Base-by-base conservation (phyloP, 345 rosid genomes). In the Eucalyptus curtisii region DNA sequence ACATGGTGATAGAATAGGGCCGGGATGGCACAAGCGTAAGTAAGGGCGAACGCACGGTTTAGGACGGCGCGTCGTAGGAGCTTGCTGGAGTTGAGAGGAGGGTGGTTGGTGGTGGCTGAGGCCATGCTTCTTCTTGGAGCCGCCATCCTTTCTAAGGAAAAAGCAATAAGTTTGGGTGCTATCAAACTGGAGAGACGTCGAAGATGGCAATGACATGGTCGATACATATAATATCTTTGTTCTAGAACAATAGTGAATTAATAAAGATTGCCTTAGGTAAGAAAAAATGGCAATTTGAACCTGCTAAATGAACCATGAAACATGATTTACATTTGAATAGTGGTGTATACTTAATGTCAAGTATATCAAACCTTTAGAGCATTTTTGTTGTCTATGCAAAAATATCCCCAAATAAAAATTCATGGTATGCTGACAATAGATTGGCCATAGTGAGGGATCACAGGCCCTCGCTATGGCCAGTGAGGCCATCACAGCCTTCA, bases 11-110 rank as follows among this genome's bases (percentile, higher is more conserved):
- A 94, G 53, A 96, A 88, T 22, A 96, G 90, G 7, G 94, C 92
- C n/a, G 91, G 2, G 90, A 96, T 86, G 89, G 97, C 98, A 87
- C 89, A 91, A 10, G 88, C 19, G 93, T 95, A 95, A 55, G 92
- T 12, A 2, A 68, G 87, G 40, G 94, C 96, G 87, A 95, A 94
- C 55, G 92, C 53, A 20, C 96, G 94, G 93, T 94, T 91, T 49
- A 89, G 90, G 84, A 81, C 4, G 40, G 92, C 89, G 3, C 94
- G 93, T 25, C 94, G 94, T 50, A 92, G 87, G 8, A 90, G 93
- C 37, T 88, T 87, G 81, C 89, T 88, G 31, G 92, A 90, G 95
- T 92, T 89, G 84, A 96, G 94, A 27, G 91, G 89, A 45, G 89
- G 37, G 40, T 81, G 27, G 71, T 49, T 17, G 86, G 59, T 8